These are phyloP conservation scores for Psilocybe cyanescens DNA, from an alignment of 768 basidiomycete species.

Conservation along the genomic window DNA sequence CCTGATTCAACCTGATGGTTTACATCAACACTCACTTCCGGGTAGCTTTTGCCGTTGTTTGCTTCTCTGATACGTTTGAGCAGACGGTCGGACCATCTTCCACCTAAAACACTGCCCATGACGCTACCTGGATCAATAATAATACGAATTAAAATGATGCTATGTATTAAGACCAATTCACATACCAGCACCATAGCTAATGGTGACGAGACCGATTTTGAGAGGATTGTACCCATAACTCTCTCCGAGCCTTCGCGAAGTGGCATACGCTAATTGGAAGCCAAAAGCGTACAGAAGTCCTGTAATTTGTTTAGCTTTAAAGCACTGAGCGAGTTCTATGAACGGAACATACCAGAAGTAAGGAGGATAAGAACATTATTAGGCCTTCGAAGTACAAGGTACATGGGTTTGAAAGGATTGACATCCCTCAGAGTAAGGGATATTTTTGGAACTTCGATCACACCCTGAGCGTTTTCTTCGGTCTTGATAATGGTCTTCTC, in stretches of 20 bases:
- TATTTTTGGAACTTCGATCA: slow-evolving; percentile 29
- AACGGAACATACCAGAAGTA: slow-evolving; percentile 56
- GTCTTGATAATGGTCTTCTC: slow-evolving; percentile 31
- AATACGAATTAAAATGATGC: slow-evolving; percentile 1
- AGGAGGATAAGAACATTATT: slow-evolving; percentile 73
- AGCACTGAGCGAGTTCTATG: neutral
- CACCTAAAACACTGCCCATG: slow-evolving; percentile 46
- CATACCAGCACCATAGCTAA: slow-evolving; percentile 73
- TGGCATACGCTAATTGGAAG: slow-evolving; percentile 76
- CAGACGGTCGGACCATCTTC: slow-evolving; percentile 47
- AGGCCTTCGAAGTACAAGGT: slow-evolving; percentile 54
- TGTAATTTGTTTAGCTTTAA: slow-evolving; percentile 23
- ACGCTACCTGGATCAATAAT: slow-evolving; percentile 33
- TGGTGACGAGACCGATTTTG: slow-evolving; percentile 74
- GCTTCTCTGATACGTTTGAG: slow-evolving; percentile 39
- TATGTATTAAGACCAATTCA: neutral
- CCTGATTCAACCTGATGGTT: too few species aligned
- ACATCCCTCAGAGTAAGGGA: slow-evolving; percentile 69
- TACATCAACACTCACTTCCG: slow-evolving; percentile 57
- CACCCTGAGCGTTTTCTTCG: slow-evolving; percentile 15
- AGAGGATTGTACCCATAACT: slow-evolving; percentile 72
- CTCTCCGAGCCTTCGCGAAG: slow-evolving; percentile 65
- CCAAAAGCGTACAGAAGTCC: slow-evolving; percentile 74
- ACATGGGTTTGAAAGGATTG: slow-evolving; percentile 73
- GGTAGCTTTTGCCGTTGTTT: slow-evolving; percentile 47